phyloP scores from a whole-genome alignment of 768 basidiomycete genomes.

The Pleurotus platypus region DNA sequence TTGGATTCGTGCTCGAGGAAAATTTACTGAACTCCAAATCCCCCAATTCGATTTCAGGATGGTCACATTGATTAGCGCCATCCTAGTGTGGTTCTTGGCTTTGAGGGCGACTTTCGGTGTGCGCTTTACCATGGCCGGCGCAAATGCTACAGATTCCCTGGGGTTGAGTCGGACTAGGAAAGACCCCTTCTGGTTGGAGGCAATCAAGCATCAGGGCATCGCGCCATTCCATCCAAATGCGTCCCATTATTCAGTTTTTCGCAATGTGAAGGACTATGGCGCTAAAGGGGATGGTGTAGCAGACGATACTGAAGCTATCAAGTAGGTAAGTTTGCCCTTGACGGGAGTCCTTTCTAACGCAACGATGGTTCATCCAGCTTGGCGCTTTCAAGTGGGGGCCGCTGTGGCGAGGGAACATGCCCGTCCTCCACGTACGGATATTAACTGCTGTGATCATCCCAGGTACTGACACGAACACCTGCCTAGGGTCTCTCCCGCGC shows the following conservation, averaged over 20 bases:
- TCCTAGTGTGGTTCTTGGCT: background rate
- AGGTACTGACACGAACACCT: background rate
- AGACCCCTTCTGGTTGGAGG: slow-evolving; percentile 69
- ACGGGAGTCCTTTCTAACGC: background rate
- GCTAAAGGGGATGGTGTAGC: slow-evolving; percentile 54
- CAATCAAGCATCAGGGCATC: slow-evolving; percentile 66
- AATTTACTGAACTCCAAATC: background rate
- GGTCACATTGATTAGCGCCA: background rate
- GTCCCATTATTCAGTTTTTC: slow-evolving; percentile 61
- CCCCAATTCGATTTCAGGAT: background rate
- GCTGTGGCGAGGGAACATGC: slow-evolving; percentile 60
- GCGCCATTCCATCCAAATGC: slow-evolving; percentile 60
- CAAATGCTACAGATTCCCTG: background rate
- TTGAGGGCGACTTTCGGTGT: too few relatives aligned
- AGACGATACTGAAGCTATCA: slow-evolving; percentile 75
- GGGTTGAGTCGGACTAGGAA: slow-evolving; percentile 34
- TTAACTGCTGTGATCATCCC: background rate
- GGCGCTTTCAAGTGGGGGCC: slow-evolving; percentile 58
- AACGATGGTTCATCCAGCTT: slow-evolving; percentile 29
- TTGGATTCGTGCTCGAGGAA: background rate
- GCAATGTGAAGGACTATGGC: slow-evolving; percentile 63
- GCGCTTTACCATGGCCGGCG: background rate
- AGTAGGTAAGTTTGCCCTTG: slow-evolving; percentile 30
- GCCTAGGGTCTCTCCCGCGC: slow-evolving; percentile 57
- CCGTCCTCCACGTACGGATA: slow-evolving; percentile 52